Evolutionary conservation across 2,329 filamentous ascomycete species (phyloP), one percentile per base, ranked within the genome.

Genomic region (Cercospora sesami): DNA sequence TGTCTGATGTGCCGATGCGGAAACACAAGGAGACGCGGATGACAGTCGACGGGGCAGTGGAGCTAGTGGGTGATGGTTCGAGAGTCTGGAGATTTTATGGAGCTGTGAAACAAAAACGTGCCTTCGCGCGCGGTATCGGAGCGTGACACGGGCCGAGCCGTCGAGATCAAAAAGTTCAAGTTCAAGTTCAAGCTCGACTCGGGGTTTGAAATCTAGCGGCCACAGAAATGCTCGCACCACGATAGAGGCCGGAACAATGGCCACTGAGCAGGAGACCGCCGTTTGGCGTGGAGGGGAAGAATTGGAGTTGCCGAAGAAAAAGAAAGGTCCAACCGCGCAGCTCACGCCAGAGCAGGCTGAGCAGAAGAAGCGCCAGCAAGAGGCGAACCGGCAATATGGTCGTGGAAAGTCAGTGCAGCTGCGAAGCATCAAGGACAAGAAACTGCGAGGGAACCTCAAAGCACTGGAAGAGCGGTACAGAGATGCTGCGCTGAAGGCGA

Each of bases 391-490:
- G 59, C 69, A 93, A 74, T 99, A 99, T 81, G 95, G 95, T 36
- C 89, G 95, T 73, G 95, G 95, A 60, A 87, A 87, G 73, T 87
- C 87, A 70, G 90, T 96, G 73, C 86, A 90, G 67, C 85, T 90
- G 57, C 90, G 90, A 76, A 84, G 83, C 8, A 88, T 97, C 75
- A 91, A 89, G 75, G 93, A 98, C 84, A 96, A 92, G 85, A 99
- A 98, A 79, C 81, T 98, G 70, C 90, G 93, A 60, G 86, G 88
- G 12, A 96, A 92, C 72, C 82, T 99, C 60, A 90, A 89, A 77
- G 85, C 85, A 1, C 85, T 97, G 57, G 95, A 99, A 78, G 83
- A 83, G 68, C 95, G 95, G 79, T 94, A 93, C 81, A 88, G 93
- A 75, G 87, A 90, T 74, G 94, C 94, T 1, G 84, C 91, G 0